Percentiles rank a stretch among this genome's conserved stretches.
Evolutionary conservation across 495 filamentous ascomycete species (phyloP).

Genomic region (Margaritispora aquatica): DNA sequence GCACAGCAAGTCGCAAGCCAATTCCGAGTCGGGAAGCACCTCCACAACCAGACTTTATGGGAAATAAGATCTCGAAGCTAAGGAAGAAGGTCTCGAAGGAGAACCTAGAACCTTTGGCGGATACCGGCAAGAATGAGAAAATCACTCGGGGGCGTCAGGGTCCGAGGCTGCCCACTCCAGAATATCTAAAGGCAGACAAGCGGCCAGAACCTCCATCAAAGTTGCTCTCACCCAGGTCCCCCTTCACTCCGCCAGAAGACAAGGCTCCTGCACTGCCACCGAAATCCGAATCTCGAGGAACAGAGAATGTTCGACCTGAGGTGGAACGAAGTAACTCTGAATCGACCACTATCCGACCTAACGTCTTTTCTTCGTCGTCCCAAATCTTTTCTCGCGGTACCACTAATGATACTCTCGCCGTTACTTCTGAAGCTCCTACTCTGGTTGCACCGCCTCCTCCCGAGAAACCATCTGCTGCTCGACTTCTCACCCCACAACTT

Average conservation of each 20-base stretch:
- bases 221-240: constrained; percentile 8
- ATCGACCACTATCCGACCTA: constrained; percentile 1
- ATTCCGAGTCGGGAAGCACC: constrained; percentile 18
- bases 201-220: background rate
- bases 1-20: constrained; percentile 14
- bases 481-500: constrained; percentile 44
- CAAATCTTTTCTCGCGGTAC: constrained; percentile 13
- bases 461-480: constrained; percentile 9
- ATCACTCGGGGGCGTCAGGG: no score
- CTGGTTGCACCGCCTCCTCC: constrained; percentile 17
- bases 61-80: constrained; percentile 20
- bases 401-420: constrained; percentile 19
- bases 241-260: constrained; percentile 15
- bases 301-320: background rate
- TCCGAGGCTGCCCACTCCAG: constrained; percentile 13
- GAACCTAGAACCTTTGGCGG: background rate
- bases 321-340: background rate
- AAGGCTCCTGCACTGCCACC: constrained; percentile 7
- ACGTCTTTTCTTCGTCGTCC: background rate
- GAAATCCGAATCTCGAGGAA: constrained; percentile 14
- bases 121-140: constrained; percentile 13
- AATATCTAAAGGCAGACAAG: constrained; percentile 17
- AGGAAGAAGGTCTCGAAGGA: constrained; percentile 8
- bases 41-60: constrained; percentile 21
- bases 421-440: constrained; percentile 15